Conservation (phyloP, 2,329 filamentous ascomycete genomes). For the Colletotrichum orchidophilum region DNA sequence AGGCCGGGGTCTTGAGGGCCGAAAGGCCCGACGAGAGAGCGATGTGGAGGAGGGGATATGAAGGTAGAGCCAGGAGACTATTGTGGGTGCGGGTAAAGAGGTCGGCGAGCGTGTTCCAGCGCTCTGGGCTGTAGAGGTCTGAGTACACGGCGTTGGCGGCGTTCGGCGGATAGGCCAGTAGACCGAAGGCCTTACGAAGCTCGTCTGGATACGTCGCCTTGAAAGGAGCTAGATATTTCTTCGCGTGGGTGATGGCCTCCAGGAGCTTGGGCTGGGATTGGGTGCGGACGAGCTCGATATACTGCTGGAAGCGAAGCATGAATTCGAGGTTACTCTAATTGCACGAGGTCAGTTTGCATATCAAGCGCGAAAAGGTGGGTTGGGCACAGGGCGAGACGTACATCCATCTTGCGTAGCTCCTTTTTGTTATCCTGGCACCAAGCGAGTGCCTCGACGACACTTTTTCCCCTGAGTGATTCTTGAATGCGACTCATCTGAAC, state of each 20-base stretch:
- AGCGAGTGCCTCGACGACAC: slow-evolving; percentile 79
- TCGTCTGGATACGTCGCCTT: slow-evolving; percentile 73
- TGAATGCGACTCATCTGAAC: slow-evolving; percentile 82
- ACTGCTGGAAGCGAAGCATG: slow-evolving; percentile 92
- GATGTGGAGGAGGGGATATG: slow-evolving; percentile 86
- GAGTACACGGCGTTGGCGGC: slow-evolving; percentile 54
- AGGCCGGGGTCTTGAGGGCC: slow-evolving; percentile 93
- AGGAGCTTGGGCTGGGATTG: slow-evolving; percentile 70
- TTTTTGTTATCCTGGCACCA: slow-evolving; percentile 97
- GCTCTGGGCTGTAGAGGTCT: slow-evolving; percentile 74
- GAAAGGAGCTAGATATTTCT: slow-evolving; percentile 80
- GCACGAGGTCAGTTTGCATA: slow-evolving; percentile 8
- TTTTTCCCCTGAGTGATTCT: slow-evolving; percentile 74
- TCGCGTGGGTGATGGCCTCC: slow-evolving; percentile 84
- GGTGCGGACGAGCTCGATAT: slow-evolving; percentile 86
- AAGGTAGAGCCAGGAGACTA: slow-evolving; percentile 82
- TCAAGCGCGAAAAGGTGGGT: background rate
- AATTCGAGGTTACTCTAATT: slow-evolving; percentile 84
- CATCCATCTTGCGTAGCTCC: slow-evolving; percentile 86
- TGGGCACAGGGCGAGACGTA: slow-evolving; percentile 49
- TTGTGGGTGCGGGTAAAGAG: slow-evolving; percentile 90
- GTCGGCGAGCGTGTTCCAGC: slow-evolving; percentile 81
- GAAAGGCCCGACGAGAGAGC: slow-evolving; percentile 91
- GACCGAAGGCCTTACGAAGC: slow-evolving; percentile 77
- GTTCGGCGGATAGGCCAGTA: slow-evolving; percentile 78